These are phyloP conservation scores for Pneumocystis jirovecii DNA, from an alignment of 1,139 yeast genomes.

Conservation along the genomic window DNA sequence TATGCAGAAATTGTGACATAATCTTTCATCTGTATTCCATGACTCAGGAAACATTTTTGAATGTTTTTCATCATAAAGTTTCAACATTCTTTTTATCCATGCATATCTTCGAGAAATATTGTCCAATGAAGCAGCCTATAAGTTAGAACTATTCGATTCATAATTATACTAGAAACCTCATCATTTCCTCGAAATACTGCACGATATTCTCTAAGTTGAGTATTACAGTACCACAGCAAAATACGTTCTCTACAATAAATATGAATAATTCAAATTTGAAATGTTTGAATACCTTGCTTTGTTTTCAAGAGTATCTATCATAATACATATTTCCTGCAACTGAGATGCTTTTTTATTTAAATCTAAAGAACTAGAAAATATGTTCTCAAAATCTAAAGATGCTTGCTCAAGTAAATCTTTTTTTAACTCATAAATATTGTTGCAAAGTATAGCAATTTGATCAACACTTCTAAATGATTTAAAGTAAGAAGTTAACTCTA, in stretches of 20 bases:
- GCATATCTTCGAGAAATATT: conserved; percentile 68
- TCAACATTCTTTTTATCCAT: conserved; percentile 59
- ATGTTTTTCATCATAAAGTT: conserved; percentile 41
- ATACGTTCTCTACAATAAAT: conserved; percentile 35
- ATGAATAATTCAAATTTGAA: background rate
- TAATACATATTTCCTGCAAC: conserved; percentile 49
- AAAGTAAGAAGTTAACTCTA: conserved; percentile 63
- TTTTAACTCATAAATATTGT: conserved; percentile 49
- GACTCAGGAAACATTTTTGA: conserved; percentile 44
- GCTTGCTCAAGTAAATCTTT: conserved; percentile 55
- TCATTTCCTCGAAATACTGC: conserved; percentile 62
- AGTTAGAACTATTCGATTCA: background rate
- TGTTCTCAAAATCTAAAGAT: conserved; percentile 53
- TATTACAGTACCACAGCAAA: conserved; percentile 58
- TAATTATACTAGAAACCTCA: conserved; percentile 28
- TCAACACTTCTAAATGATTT: conserved; percentile 70
- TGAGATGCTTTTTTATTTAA: conserved; percentile 16
- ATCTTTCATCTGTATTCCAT: conserved; percentile 56
- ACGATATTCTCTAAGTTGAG: conserved; percentile 57
- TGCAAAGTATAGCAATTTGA: conserved; percentile 58
- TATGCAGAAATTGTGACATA: conserved; percentile 51
- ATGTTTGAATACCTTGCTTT: conserved; percentile 24
- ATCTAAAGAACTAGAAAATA: conserved; percentile 23
- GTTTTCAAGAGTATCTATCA: conserved; percentile 52
- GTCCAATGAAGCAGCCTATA: conserved; percentile 70